These are phyloP conservation scores for Leptographium galeiforme DNA, from an alignment of 2,329 filamentous ascomycete species.

Conservation along the genomic window DNA sequence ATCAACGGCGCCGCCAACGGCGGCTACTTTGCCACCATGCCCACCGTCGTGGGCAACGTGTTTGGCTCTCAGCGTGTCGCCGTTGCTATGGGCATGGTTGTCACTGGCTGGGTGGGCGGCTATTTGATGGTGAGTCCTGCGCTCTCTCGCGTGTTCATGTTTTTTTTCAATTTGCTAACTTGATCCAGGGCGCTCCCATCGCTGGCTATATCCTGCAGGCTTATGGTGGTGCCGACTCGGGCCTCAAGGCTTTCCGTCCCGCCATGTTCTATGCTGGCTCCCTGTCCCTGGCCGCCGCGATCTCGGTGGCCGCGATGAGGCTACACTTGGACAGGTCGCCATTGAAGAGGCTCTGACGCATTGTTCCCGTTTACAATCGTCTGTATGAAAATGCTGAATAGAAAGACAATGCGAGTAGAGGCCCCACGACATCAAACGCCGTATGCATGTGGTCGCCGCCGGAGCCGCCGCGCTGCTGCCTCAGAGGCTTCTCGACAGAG, in stretches of 20 bases:
- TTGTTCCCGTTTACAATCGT: too few relatives aligned
- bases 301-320: constrained; percentile 27
- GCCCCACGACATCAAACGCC: background rate
- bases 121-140: constrained; percentile 32
- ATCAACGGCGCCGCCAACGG: constrained; percentile 49
- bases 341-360: background rate
- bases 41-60: constrained; percentile 45
- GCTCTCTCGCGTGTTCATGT: background rate
- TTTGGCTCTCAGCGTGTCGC: constrained; percentile 41
- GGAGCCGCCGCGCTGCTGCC: background rate
- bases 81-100: constrained; percentile 48
- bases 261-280: constrained; percentile 50
- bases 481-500: background rate
- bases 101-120: constrained; percentile 46
- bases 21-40: constrained; percentile 50
- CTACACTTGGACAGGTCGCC: constrained; percentile 22
- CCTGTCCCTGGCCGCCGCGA: constrained; percentile 30
- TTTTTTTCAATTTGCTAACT: background rate
- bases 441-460: background rate
- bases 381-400: too few relatives aligned
- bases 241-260: constrained; percentile 40
- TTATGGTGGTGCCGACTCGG: constrained; percentile 34
- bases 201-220: constrained; percentile 45
- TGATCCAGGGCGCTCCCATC: constrained; percentile 38
- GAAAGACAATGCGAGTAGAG: background rate